A percentile compares a stretch with the other conserved stretches of the same genome.
These are phyloP conservation scores for Pleurotus salmoneostramineus DNA, from an alignment of 768 basidiomycete genomes.

Conservation along the genomic window DNA sequence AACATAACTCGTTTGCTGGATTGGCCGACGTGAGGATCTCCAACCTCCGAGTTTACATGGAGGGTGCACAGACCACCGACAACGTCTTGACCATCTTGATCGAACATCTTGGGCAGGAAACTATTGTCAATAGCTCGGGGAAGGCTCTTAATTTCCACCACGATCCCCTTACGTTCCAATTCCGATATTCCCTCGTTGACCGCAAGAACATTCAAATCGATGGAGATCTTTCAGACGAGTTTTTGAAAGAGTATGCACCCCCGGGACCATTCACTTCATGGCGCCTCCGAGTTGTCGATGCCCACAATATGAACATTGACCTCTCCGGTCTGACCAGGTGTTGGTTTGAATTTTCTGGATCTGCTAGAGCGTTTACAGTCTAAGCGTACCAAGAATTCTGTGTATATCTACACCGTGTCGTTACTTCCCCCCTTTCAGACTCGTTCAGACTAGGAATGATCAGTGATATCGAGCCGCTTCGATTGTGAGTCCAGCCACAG, in stretches of 20 bases:
- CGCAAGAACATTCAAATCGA: neutral
- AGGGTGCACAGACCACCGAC: neutral
- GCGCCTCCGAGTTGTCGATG: neutral
- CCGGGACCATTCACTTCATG: neutral
- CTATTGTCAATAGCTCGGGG: neutral
- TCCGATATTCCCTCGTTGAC: neutral
- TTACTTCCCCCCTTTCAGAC: too few relatives aligned
- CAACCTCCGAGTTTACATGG: neutral
- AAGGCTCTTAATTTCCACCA: neutral
- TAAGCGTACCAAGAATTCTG: too few relatives aligned
- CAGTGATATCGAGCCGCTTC: too few relatives aligned
- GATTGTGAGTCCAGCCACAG: too few relatives aligned
- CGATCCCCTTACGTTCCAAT: neutral
- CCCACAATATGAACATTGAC: neutral
- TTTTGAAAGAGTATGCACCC: neutral
- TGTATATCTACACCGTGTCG: too few relatives aligned
- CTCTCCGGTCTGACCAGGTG: neutral
- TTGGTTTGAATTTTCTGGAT: conserved; percentile 3
- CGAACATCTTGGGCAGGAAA: neutral
- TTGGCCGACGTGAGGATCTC: neutral
- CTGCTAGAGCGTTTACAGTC: neutral
- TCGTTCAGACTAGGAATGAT: too few relatives aligned
- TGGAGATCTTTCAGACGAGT: neutral
- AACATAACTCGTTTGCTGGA: neutral
- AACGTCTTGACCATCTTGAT: neutral